Evolutionary conservation across 306 rosid species (phyloP), one percentile per base, ranked within the genome.

Genomic region (Quercus variabilis): DNA sequence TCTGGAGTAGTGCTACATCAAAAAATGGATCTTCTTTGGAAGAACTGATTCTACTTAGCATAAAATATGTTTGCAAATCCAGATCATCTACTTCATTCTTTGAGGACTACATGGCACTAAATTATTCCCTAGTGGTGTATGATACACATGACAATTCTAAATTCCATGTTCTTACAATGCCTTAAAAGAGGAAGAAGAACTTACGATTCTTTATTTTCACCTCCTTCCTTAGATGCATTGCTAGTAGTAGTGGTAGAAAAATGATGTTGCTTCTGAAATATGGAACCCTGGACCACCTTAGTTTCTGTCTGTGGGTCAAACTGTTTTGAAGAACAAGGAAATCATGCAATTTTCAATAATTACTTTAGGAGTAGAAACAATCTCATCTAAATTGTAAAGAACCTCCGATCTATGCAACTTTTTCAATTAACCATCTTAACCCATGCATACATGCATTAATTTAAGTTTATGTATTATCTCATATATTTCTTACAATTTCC

Each of bases 141-240:
- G 13, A 49, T 12, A 49, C 23, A 6, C 3, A 6, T 6, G 43
- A 64, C 41, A 15, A 64, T 64, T 28, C 2, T 30, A 30, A 64
- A 6, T 19, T 15, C 20, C 35, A 30, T 14, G 41, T 31, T 64
- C 70, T 64, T 31, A 49, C 54, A 49, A 49, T 12, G 46, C 46
- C 46, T 41, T 19, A 19, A 71, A 26, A 1, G 11, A 38, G 8
- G 43, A 35, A 21, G 13, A 52, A 46, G 5, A 41, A 75, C 89
- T 80, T 80, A 88, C 91, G 46, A 60, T 74, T 83, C 74, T 33
- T 79, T 31, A 60, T 79, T 30, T 28, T 83, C 84, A 23, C 25
- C 78, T 67, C 79, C 91, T 67, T 41, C 12, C 46, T 76, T 68
- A 21, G 73, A 74, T 28, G 79, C 26, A 63, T 43, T 46, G 68